Percentiles rank a stretch among this genome's conserved stretches.
Evolutionary conservation across 208 protist species (phyloP).

Genomic region (Eutreptiella sp.): DNA sequence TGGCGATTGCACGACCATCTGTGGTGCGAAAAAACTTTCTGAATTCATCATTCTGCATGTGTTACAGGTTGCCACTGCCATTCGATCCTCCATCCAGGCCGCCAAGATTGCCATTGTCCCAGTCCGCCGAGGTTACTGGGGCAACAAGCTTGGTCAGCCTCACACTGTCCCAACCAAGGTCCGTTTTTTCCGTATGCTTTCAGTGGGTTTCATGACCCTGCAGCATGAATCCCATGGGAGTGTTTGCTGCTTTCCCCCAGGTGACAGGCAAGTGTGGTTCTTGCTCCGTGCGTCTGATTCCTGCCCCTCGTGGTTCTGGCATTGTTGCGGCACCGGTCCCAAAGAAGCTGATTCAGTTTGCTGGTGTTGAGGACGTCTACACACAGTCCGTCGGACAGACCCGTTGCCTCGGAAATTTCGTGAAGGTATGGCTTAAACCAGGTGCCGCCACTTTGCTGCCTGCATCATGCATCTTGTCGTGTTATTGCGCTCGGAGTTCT

Average conservation of each 20-base stretch:
- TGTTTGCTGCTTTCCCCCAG: neutral
- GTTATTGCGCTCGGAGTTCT: too few relatives aligned
- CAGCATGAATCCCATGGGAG: too few relatives aligned
- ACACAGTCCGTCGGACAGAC: conserved; percentile 93
- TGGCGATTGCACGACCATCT: too few relatives aligned
- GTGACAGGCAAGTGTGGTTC: conserved; percentile 98
- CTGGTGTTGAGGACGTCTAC: conserved; percentile 98
- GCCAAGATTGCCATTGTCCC: conserved; percentile 98
- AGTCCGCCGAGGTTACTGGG: conserved; percentile 98
- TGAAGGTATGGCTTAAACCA: too few relatives aligned
- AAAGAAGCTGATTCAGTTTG: conserved; percentile 97
- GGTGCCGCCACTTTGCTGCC: too few relatives aligned
- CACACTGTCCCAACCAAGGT: conserved; percentile 99
- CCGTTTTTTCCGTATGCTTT: neutral
- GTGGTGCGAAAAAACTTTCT: too few relatives aligned
- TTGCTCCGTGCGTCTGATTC: conserved; percentile 93
- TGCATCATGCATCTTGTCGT: too few relatives aligned
- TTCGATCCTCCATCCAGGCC: conserved; percentile 92
- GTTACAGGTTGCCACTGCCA: conserved; percentile 98
- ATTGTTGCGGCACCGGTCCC: conserved; percentile 94
- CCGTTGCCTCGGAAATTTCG: conserved; percentile 98
- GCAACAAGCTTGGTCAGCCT: conserved; percentile 95
- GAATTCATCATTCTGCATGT: too few relatives aligned
- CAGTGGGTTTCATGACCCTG: too few relatives aligned
- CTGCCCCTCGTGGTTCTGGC: conserved; percentile 98